Base-by-base conservation (phyloP, 768 basidiomycete species). In the Phlebiopsis gigantea region DNA sequence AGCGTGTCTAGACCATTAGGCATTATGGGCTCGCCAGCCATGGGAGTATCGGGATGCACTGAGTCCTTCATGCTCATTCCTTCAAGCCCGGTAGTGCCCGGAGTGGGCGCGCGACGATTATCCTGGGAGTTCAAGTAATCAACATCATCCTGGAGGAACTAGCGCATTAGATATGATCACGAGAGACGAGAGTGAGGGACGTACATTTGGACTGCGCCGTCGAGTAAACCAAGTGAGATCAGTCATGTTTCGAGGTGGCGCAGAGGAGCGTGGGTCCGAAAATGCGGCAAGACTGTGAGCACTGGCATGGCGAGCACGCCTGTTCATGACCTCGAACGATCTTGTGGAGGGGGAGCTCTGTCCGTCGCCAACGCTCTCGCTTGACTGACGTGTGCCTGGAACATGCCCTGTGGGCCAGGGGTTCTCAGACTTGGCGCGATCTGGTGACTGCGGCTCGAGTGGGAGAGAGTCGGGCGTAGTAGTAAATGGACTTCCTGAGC, bases 141-240 rank as follows among this genome's bases (percentile, higher is more conserved):
- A 15, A 90, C 75, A 66, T 90, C 88, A 54, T 82, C 86, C 88
- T 91, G 66, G 48, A 21, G 53, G 57, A 57, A 47, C 34, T 12
- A 49, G 21, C 14, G 29, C 14, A 8, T 21, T 6, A 26, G 39
- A 39, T 17, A 44, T 42, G 73, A 85, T 66, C 67, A 90, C 89
- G 73, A 87, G 81, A 55, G 80, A 10, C 12, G 34, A 17, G 34
- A 39, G 34, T 39, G 12, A 39, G 8, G 34, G 12, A 39, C 34
- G 3, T 39, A 39, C 78, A 64, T 82, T 85, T 28, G 87, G 71
- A 66, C 84, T 89, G 56, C 88, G 79, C 52, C 90, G 77, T 50
- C 86, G 80, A 56, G 85, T 79, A 30, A 90, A 73, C 90, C 90
- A 92, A 65, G 88, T 88, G 49, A 88, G 74, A 65, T 92, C 88